Evolutionary conservation across 441 rosid species (phyloP), one percentile per base, ranked within the genome.

Genomic region (Melastoma candidum): DNA sequence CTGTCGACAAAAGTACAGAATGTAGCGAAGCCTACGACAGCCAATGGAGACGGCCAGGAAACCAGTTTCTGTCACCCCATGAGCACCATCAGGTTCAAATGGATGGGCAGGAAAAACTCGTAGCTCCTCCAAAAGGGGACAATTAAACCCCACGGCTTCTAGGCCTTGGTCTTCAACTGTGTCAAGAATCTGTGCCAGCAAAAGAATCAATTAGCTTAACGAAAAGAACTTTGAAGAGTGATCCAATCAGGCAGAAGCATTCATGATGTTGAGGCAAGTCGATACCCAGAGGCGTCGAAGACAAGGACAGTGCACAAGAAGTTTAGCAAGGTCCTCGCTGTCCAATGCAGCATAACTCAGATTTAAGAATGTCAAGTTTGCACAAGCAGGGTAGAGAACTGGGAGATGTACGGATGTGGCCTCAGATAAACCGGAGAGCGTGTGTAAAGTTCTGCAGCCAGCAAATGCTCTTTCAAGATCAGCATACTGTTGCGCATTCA

Each of bases 101-200:
- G 85, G 87, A 72, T 81, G 80, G 2, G 74, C 75, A 12, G 90
- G 87, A 68, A 78, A 83, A 61, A 83, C 90, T 22, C 90, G 78
- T 17, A 83, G 78, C 67, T 83, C 90, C 78, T 81, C 83, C 13
- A 83, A 76, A 67, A 77, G 70, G 26, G 80, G 74, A 64, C 90
- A 83, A 60, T 58, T 57, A 10, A 58, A 67, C 61, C 81, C 87
- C 32, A 81, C 69, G 25, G 87, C 77, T 59, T 73, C 77, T 50
- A 80, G 81, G n/a, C 90, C 90, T 65, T 57, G 69, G 54, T 81
- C 90, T 69, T 75, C 87, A 22, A 83, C 77, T 0, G 84, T 72
- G 67, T 83, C 90, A 56, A 83, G 65, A 51, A 81, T 87, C 90
- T 83, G 72, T 32, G 41, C 41, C 41, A 32, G 41, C 5, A 32